A percentile compares a stretch with the other conserved stretches of the same genome.
These are phyloP conservation scores for Tulasnella sp. DNA, from an alignment of 768 basidiomycete species.

Conservation along the genomic window DNA sequence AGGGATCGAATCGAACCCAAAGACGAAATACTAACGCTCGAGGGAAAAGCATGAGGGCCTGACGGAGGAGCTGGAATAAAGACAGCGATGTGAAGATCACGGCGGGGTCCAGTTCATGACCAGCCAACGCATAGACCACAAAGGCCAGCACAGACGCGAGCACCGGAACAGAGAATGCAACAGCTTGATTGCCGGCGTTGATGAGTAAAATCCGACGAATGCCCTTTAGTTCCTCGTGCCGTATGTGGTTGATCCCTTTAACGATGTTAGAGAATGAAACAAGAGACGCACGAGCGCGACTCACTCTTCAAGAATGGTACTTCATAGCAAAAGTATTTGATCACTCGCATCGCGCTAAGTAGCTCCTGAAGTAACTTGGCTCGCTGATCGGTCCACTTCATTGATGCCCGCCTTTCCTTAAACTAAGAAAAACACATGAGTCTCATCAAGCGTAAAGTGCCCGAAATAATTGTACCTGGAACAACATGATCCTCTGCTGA, in stretches of 20 bases:
- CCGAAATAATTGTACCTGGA: constrained; percentile 38
- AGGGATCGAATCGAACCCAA: constrained; percentile 22
- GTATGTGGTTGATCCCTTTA: constrained; percentile 45
- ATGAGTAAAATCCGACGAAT: constrained; percentile 46
- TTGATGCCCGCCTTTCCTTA: constrained; percentile 59
- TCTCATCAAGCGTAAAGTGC: constrained; percentile 26
- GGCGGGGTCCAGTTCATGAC: constrained; percentile 46
- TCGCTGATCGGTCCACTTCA: constrained; percentile 82
- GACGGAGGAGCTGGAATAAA: constrained; percentile 51
- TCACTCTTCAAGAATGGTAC: constrained; percentile 51
- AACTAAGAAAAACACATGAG: constrained; percentile 35
- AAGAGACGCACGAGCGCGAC: constrained; percentile 32
- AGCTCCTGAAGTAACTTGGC: constrained; percentile 84
- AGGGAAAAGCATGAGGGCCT: constrained; percentile 57
- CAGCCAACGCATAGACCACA: constrained; percentile 47
- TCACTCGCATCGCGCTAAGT: constrained; percentile 76
- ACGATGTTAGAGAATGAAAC: neutral
- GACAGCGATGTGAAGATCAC: constrained; percentile 55
- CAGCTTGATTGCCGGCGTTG: constrained; percentile 50
- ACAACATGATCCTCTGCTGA: constrained; percentile 63
- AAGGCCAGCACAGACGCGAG: constrained; percentile 56
- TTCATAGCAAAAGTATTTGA: constrained; percentile 78
- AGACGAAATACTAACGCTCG: constrained; percentile 22
- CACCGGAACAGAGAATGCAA: constrained; percentile 47
- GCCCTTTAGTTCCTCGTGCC: constrained; percentile 43